Base-by-base conservation (phyloP, 108 stramenopile genomes). In the Conticribra weissflogii region DNA sequence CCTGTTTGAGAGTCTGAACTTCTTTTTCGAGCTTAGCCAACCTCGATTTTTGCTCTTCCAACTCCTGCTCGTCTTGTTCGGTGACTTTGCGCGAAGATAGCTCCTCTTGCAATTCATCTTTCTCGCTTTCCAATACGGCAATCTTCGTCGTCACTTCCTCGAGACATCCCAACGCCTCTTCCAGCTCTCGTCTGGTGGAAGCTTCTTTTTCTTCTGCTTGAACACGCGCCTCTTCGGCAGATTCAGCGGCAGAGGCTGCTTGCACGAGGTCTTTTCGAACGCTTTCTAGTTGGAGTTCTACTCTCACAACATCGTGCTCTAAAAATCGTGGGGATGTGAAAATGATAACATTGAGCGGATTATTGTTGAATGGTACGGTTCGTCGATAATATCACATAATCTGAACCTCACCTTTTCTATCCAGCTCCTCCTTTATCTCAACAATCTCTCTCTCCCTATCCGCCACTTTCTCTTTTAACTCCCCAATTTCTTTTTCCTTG, bases 181-280 rank as follows among this genome's bases (percentile, higher is more conserved):
- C 69, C 41, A 78, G 46, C 24, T 78, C 64, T 14, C 28, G 19
- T 3, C 64, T 68, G 7, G 46, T 44, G 12, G 25, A 44, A 12
- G 63, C 25, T 59, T 78, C 77, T 19, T 58, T 58, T 5, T 31
- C 36, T 25, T 71, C 68, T 19, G 77, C 77, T 27, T 60, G 55
- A 30, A 78, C 57, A 33, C 77, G 77, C 36, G 77, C 68, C 36
- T 78, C 77, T 27, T 78, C 77, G 7, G 77, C 68, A 25, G 64
- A 66, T 61, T 63, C 59, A 1, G 77, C 77, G 17, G 77, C 69
- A 52, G 63, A 32, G 32, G 77, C 77, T 34, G 77, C 77, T 14
- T 71, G 64, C 31, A 78, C 57, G 58, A 78, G 64, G 52, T 78
- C 77, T 27, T 59, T 78, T 19, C 77, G 77, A 21, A 78, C 77